Base-by-base conservation (phyloP, 163 green algal genomes). In the Prototheca wickerhamii region DNA sequence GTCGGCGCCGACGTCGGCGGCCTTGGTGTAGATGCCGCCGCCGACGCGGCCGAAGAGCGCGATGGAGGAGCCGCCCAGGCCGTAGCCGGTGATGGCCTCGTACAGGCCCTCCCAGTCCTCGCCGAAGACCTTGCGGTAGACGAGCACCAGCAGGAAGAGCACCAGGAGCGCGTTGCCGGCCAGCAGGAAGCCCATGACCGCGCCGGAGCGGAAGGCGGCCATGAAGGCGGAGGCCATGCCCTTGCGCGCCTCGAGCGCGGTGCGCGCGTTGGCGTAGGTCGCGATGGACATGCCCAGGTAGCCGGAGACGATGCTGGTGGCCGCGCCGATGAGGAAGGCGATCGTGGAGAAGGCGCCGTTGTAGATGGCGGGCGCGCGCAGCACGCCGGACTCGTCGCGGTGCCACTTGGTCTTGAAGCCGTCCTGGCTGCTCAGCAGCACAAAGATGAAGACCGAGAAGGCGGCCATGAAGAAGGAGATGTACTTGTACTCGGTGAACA, bases 151-250 rank as follows among this genome's bases (percentile, higher is more conserved):
- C 25, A 96, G 50, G 72, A 84, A 97, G 33, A 98, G 84, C 63
- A 95, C 88, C n/a, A 98, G 76, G 40, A 98, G 83, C 61, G 90
- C 93, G 50, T 93, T 82, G 64, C 84, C 82, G 30, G 88, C 80
- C 59, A 98, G 80, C 61, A 96, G 65, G 80, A 98, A 98, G 64
- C 93, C 93, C 93, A 98, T 98, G 31, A 98, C 93, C 23, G 91
- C 88, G 57, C 93, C 93, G 61, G 90, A 93, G 70, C 92, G 85
- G 86, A 98, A 98, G 30, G 93, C 88, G 60, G 75, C 79, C 80
- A 94, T 91, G 80, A 98, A 98, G 12, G 90, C 91, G 31, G 87
- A 80, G 26, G 86, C 89, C 63, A 98, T 91, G 65, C 93, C 89
- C 80, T 95, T 95, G 68, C 90, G 83, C 8, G 93, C 93, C 79